Base-by-base conservation (phyloP, 2,329 filamentous ascomycete genomes). In the Aspergillus sp. region DNA sequence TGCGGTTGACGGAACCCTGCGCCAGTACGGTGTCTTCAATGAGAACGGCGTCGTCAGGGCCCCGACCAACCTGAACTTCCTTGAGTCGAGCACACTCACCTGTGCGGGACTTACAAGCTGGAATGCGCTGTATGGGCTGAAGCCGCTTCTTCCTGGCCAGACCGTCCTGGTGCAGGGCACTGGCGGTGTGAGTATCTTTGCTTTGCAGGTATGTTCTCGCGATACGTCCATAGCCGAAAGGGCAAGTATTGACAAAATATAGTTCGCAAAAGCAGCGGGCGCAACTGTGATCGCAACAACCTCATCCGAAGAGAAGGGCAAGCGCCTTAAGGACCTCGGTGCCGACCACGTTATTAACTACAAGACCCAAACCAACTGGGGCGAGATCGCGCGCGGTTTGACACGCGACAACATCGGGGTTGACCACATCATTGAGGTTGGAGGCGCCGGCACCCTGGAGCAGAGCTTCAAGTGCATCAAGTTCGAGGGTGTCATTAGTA, bases 11-110 rank as follows among this genome's bases (percentile, higher is more conserved):
- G 90, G 90, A 57, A 83, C 82, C 0, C 80, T 93, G 24, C 83
- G 88, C 45, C 79, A 88, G 64, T 86, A 89, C 63, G 89, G 78
- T 58, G 82, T 85, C 11, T 91, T 89, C 70, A 80, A 84, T 58
- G 86, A 91, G 76, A 82, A 72, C 20, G 89, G 89, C 2, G 79
- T 93, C 4, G 87, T 91, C 15, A 77, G 75, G 47, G 79, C 83
- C 56, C 90, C 90, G 1, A 69, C 68, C 20, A 82, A 82, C 63
- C 77, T 89, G 30, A 79, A 69, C 61, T 73, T 78, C 51, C 57
- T 78, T 37, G 85, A 89, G 70, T 80, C 82, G 1, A 79, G 81
- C 20, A 86, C 86, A 0, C 75, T 89, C 1, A 70, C 81, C 1
- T 88, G 86, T 65, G 85, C 86, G 2, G 86, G 76, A 2, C 66